Evolutionary conservation across 371 early-diverging fungal genomes (phyloP).

Genomic region (Rhizopus sp.): DNA sequence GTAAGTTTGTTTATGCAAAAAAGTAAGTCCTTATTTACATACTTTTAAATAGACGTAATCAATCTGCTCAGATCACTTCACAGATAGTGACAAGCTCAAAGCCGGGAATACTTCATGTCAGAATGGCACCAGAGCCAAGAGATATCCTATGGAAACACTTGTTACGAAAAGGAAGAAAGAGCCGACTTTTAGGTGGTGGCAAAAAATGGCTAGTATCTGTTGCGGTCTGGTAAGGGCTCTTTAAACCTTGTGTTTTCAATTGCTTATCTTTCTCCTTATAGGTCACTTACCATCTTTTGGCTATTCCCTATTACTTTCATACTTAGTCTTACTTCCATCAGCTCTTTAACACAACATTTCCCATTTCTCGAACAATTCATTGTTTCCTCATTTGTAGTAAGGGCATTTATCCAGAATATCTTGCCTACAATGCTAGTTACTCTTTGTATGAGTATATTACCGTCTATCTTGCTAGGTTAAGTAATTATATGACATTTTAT

Average conservation of each 20-base stretch:
- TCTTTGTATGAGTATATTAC: slow-evolving; percentile 66
- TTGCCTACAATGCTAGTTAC: slow-evolving; percentile 66
- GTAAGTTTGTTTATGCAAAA: slow-evolving; percentile 28
- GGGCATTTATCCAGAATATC: slow-evolving; percentile 63
- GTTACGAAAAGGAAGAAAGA: slow-evolving; percentile 55
- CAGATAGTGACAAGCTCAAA: slow-evolving; percentile 62
- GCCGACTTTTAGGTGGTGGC: slow-evolving; percentile 34
- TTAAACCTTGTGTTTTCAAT: slow-evolving; percentile 9
- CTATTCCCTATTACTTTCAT: slow-evolving; percentile 71
- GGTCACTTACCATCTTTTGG: slow-evolving; percentile 72
- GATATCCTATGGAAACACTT: slow-evolving; percentile 89
- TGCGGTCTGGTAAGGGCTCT: slow-evolving; percentile 52
- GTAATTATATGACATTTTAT: slow-evolving; percentile 19
- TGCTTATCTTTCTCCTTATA: slow-evolving; percentile 9
- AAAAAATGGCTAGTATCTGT: slow-evolving; percentile 53
- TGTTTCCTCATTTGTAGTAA: slow-evolving; percentile 47
- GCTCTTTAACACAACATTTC: slow-evolving; percentile 65
- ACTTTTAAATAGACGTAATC: slow-evolving; percentile 27
- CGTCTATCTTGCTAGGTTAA: slow-evolving; percentile 52
- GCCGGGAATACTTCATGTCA: slow-evolving; percentile 70
- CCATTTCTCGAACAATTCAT: slow-evolving; percentile 55
- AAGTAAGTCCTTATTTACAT: neutral
- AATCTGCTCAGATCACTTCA: slow-evolving; percentile 62
- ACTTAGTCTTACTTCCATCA: slow-evolving; percentile 69
- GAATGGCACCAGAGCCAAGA: slow-evolving; percentile 90